Percentiles rank a stretch among this genome's conserved stretches.
Evolutionary conservation across 495 filamentous ascomycete genomes (phyloP).

Genomic region (Hypoxylon rickii): DNA sequence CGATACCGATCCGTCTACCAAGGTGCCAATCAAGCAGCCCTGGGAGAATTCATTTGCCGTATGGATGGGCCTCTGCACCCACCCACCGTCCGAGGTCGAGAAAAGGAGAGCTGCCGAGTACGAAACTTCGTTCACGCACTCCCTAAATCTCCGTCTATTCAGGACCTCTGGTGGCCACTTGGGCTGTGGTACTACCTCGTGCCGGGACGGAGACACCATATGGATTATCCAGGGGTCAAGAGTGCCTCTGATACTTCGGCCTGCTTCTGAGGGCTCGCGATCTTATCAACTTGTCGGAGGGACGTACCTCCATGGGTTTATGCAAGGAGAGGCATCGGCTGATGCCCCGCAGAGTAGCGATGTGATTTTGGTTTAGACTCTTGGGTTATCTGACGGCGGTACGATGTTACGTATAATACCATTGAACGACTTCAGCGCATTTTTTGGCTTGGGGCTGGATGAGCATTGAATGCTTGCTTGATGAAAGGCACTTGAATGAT

Average conservation of each 20-base stretch:
- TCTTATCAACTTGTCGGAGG: constrained; percentile 27
- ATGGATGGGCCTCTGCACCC: constrained; percentile 12
- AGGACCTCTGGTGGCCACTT: constrained; percentile 20
- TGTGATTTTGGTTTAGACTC: constrained; percentile 17
- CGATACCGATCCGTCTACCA: constrained; percentile 18
- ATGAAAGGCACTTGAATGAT: no score
- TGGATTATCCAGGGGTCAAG: constrained; percentile 33
- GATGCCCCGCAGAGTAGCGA: constrained; percentile 6
- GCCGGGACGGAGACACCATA: constrained; percentile 16
- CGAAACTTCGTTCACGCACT: constrained; percentile 28
- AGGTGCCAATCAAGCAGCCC: constrained; percentile 14
- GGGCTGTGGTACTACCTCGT: constrained; percentile 24
- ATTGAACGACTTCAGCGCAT: no score
- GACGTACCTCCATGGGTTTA: constrained; percentile 31
- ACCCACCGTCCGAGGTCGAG: constrained; percentile 10
- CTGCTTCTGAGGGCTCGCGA: not conserved
- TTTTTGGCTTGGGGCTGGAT: no score
- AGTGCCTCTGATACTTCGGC: constrained; percentile 27
- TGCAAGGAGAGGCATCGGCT: constrained; percentile 27
- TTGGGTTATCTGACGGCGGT: no score
- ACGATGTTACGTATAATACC: no score
- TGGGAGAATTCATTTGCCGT: constrained; percentile 24
- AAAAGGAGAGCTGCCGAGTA: constrained; percentile 13
- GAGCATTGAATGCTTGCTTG: no score
- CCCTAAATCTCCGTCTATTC: constrained; percentile 26